phyloP scores from a whole-genome alignment of 2,329 filamentous ascomycete genomes.

The Sporothrix humicola region DNA sequence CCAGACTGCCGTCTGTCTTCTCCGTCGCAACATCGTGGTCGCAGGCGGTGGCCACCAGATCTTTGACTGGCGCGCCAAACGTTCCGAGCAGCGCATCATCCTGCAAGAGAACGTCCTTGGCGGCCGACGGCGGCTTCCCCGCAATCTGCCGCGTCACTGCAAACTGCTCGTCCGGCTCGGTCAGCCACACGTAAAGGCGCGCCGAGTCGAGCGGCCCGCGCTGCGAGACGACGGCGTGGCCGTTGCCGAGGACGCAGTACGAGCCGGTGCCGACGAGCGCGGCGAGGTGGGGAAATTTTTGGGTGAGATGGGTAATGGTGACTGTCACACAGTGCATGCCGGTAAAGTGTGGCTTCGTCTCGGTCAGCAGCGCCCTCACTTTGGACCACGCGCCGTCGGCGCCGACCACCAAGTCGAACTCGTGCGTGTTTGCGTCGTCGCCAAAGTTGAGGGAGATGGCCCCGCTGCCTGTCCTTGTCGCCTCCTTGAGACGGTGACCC shows the following conservation, averaged over 20 bases:
- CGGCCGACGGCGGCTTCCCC: conserved; percentile 29
- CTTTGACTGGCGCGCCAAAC: conserved; percentile 42
- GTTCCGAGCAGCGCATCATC: conserved; percentile 31
- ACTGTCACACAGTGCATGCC: conserved; percentile 49
- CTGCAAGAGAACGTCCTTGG: conserved; percentile 39
- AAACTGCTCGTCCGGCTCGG: conserved; percentile 39
- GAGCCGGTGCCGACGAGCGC: conserved; percentile 50
- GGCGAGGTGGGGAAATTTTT: conserved; percentile 48
- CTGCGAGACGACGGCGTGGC: conserved; percentile 48
- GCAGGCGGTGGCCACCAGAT: conserved; percentile 42
- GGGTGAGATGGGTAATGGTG: conserved; percentile 45
- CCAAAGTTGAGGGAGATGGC: conserved; percentile 39
- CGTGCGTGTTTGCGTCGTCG: conserved; percentile 35
- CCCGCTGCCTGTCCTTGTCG: not conserved
- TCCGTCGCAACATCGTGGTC: conserved; percentile 39
- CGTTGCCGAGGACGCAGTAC: conserved; percentile 45
- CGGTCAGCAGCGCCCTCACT: conserved; percentile 47
- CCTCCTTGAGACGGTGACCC: conserved; percentile 43
- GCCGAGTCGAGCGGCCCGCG: conserved; percentile 43
- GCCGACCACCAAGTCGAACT: conserved; percentile 49
- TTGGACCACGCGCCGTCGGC: conserved; percentile 51
- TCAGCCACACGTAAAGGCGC: conserved; percentile 44
- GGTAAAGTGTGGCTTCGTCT: conserved; percentile 47
- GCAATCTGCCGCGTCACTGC: conserved; percentile 34
- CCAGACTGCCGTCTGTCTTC: conserved; percentile 36